Percentiles rank a stretch among this genome's conserved stretches.
Evolutionary conservation across 176 grass and related monocot genomes (phyloP).

Genomic region (Oryza officinalis): DNA sequence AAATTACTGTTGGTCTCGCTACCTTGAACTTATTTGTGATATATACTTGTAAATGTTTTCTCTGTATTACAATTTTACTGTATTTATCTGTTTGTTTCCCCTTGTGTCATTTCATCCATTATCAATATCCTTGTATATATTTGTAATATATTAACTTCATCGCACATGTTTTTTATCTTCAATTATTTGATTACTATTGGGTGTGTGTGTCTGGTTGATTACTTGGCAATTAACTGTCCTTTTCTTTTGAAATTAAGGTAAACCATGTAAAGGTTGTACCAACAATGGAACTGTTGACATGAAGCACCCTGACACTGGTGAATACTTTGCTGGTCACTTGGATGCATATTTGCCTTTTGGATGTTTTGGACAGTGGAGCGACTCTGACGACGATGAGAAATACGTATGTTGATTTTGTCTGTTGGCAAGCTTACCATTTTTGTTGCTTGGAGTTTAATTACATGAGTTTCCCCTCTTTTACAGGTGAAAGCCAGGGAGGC

Average conservation of each 20-base stretch:
- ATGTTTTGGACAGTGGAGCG: not conserved
- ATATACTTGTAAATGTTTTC: not conserved
- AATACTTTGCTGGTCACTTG: constrained; percentile 18
- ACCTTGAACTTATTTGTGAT: not conserved
- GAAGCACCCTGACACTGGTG: not conserved
- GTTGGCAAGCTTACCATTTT: not conserved
- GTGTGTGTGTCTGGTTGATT: not conserved
- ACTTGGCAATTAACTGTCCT: not conserved
- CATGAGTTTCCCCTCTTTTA: not conserved
- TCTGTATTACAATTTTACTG: not conserved
- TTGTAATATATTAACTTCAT: too few relatives aligned
- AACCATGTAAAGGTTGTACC: constrained; percentile 5
- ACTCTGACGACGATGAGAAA: constrained; percentile 8
- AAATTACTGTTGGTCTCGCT: not conserved
- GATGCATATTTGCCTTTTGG: not conserved
- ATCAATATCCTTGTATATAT: too few relatives aligned
- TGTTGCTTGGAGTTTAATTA: not conserved
- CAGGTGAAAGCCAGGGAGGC: not conserved
- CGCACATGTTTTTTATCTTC: too few relatives aligned
- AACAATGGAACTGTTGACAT: not conserved
- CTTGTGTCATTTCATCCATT: not conserved
- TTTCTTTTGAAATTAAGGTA: constrained; percentile 19
- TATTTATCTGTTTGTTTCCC: not conserved
- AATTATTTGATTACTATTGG: not conserved
- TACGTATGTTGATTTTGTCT: constrained; percentile 14